Evolutionary conservation across 805 yeast species (phyloP), one percentile per base, ranked within the genome.

Genomic region (Metschnikowia kofuensis): DNA sequence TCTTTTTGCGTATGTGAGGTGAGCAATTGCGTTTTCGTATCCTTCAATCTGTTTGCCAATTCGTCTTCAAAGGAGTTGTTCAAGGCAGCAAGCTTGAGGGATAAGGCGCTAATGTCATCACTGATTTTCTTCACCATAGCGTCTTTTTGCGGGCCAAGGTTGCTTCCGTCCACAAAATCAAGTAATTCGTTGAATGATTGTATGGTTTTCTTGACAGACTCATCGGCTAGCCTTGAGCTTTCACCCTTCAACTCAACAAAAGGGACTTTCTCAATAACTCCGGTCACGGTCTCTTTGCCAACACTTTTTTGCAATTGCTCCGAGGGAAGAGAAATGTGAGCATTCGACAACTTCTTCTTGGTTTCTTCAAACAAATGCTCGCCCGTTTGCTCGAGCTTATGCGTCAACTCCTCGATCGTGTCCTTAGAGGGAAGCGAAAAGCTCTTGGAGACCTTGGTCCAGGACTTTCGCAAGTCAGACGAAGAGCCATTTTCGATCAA

Each of bases 1-100:
- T 85, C 82, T 62, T 82, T 68, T 55, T 67, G 66, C 48, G 77
- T 72, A 58, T 60, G 71, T 11, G 65, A 52, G 9, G 76, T 56
- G 49, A 71, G 68, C 51, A 70, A 63, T 39, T 73, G 76, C 26
- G 70, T 70, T 52, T 72, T 75, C 12, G 69, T 58, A 38, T 58
- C 61, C 57, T 69, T 69, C 48, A 73, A 59, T 49, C 69, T 66
- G 30, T 49, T 42, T 42, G 64, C 66, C 42, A 73, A 56, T 51
- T 70, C 74, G n/a, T 63, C 62, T 37, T 72, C 74, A 52, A 72
- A 72, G 15, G 58, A 56, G 44, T 53, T 48, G 46, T 71, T 70
- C 50, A 73, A 65, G 7, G 58, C 49, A 45, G 65, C 61, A 48
- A 73, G 53, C 52, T 69, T 71, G 28, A 47, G 40, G 6, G 75